Evolutionary conservation across 2,329 filamentous ascomycete species (phyloP).

Genomic region (Geosmithia flava): DNA sequence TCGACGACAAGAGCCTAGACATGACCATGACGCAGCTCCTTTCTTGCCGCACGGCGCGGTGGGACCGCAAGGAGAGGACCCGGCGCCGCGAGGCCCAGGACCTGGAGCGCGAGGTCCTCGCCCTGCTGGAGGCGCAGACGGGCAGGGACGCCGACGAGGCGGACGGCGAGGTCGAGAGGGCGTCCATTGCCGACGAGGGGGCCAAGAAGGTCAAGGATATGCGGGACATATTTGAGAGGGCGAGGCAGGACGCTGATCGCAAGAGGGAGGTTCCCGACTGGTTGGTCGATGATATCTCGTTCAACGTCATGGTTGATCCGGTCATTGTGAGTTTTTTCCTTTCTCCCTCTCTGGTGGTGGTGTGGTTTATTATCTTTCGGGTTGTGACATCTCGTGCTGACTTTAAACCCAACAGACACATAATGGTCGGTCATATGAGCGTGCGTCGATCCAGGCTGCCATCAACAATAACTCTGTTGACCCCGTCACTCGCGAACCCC

Average conservation of each 20-base stretch:
- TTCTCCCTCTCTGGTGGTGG: not conserved
- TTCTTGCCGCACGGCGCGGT: conserved; percentile 69
- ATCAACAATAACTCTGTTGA: conserved; percentile 53
- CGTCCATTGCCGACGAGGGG: conserved; percentile 23
- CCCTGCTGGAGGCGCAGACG: conserved; percentile 24
- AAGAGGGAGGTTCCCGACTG: conserved; percentile 59
- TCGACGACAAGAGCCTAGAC: conserved; percentile 53
- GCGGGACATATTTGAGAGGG: conserved; percentile 36
- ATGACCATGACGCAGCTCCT: conserved; percentile 65
- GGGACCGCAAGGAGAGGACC: conserved; percentile 61
- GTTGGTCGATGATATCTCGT: conserved; percentile 64
- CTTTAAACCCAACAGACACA: conserved; percentile 42
- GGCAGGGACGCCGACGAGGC: conserved; percentile 8
- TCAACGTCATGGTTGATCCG: conserved; percentile 62
- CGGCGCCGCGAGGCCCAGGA: conserved; percentile 42
- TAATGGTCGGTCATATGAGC: conserved; percentile 83
- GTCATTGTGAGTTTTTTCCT: conserved; percentile 31
- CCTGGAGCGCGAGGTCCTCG: conserved; percentile 48
- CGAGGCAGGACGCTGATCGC: conserved; percentile 29
- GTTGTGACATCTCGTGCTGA: conserved; percentile 1
- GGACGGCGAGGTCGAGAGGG: not conserved
- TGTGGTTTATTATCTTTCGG: not conserved
- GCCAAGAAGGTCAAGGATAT: conserved; percentile 31
- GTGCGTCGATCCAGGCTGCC: conserved; percentile 75
- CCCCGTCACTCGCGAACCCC: conserved; percentile 69